phyloP scores from a whole-genome alignment of 495 filamentous ascomycete species.

The Aspergillus biplanus region DNA sequence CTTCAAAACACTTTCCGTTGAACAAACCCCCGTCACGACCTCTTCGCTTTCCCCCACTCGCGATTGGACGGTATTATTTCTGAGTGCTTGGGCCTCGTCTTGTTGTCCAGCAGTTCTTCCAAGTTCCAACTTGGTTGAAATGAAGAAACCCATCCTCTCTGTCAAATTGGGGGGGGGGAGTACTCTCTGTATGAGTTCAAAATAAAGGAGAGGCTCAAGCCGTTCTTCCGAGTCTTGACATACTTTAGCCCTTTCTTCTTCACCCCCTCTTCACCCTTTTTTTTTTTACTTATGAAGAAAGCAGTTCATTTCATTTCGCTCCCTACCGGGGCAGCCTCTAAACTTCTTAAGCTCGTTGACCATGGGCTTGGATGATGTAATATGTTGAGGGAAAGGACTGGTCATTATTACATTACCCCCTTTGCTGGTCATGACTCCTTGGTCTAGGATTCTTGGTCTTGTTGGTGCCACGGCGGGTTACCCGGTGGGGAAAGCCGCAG shows the following conservation, averaged over 20 bases:
- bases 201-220: background rate
- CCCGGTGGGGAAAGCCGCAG: conserved; percentile 24
- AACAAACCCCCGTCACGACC: background rate
- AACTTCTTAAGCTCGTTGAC: background rate
- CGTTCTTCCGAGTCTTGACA: background rate
- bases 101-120: conserved; percentile 11
- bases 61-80: conserved; percentile 22
- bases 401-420: conserved; percentile 5
- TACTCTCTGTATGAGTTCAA: background rate
- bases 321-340: background rate
- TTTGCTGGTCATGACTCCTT: background rate
- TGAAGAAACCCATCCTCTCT: conserved; percentile 9
- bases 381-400: background rate
- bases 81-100: conserved; percentile 26
- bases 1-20: conserved; percentile 1
- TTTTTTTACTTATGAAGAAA: background rate
- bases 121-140: conserved; percentile 9
- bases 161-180: background rate
- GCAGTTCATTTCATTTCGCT: conserved; percentile 5
- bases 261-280: background rate
- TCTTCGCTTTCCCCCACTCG: background rate
- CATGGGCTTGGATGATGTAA: conserved; percentile 12
- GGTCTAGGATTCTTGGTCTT: background rate
- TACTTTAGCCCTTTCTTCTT: background rate
- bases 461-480: conserved; percentile 16